These are phyloP conservation scores for Trametes gibbosa DNA, from an alignment of 768 basidiomycete species.

Conservation along the genomic window DNA sequence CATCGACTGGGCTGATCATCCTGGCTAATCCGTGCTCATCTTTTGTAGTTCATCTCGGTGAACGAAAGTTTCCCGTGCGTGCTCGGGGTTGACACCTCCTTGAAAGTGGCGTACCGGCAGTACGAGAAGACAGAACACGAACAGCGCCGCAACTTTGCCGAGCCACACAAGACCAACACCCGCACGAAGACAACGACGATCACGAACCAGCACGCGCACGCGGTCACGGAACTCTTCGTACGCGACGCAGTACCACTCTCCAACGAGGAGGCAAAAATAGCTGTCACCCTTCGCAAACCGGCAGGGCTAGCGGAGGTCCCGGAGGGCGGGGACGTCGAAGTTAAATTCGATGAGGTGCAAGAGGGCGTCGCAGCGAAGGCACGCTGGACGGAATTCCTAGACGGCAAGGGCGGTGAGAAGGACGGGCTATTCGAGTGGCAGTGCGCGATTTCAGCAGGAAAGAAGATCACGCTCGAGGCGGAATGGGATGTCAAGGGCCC, in stretches of 20 bases:
- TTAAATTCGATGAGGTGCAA: slow-evolving; percentile 38
- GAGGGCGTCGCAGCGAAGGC: slow-evolving; percentile 20
- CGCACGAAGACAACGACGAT: slow-evolving; percentile 40
- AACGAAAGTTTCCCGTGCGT: slow-evolving; percentile 54
- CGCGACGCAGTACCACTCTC: slow-evolving; percentile 45
- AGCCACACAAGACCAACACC: slow-evolving; percentile 42
- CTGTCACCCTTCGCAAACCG: slow-evolving; percentile 47
- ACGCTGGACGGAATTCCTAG: slow-evolving; percentile 38
- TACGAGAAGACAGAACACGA: slow-evolving; percentile 36
- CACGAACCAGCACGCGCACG: slow-evolving; percentile 46
- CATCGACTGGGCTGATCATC: neutral
- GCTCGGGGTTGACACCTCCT: slow-evolving; percentile 40
- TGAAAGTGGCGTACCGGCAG: slow-evolving; percentile 41
- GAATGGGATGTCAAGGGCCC: slow-evolving; percentile 54
- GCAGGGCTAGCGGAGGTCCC: slow-evolving; percentile 44
- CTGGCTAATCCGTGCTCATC: neutral
- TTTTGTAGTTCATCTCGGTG: slow-evolving; percentile 36
- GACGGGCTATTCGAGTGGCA: slow-evolving; percentile 59
- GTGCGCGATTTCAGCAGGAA: slow-evolving; percentile 41
- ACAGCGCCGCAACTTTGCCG: slow-evolving; percentile 42
- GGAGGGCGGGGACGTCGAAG: slow-evolving; percentile 37
- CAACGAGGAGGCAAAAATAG: slow-evolving; percentile 37
- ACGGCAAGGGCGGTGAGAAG: slow-evolving; percentile 49
- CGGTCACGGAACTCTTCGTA: slow-evolving; percentile 43
- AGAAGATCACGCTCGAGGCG: slow-evolving; percentile 42